A percentile compares a stretch with the other conserved stretches of the same genome.
These are phyloP conservation scores for Fusarium mundagurra DNA, from an alignment of 2,329 filamentous ascomycete species.

Conservation along the genomic window DNA sequence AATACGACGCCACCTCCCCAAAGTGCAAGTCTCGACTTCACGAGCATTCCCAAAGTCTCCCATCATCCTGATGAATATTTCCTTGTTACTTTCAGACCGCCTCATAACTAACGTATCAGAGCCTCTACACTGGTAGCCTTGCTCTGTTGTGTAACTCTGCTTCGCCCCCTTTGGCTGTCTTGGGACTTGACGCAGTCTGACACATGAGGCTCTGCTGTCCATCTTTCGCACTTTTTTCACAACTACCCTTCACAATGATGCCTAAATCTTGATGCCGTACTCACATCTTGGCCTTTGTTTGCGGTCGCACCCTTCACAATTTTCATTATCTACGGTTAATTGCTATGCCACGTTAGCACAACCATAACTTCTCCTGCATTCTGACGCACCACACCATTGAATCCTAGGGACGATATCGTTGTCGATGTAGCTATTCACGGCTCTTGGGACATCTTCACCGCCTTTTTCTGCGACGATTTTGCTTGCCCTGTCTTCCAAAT, in stretches of 20 bases:
- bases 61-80: fast-evolving
- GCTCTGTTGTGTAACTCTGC: background rate
- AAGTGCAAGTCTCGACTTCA: background rate
- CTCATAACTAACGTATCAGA: background rate
- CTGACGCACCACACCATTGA: conserved; percentile 4
- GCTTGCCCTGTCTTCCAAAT: background rate
- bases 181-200: background rate
- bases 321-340: background rate
- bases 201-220: conserved; percentile 25
- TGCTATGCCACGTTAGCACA: conserved; percentile 28
- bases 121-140: background rate
- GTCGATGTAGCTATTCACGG: background rate
- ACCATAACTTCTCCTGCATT: conserved; percentile 16
- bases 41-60: background rate
- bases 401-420: no score
- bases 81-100: background rate
- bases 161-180: background rate
- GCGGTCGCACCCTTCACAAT: background rate
- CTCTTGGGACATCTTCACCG: conserved; percentile 11
- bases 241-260: background rate
- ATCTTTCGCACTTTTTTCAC: background rate
- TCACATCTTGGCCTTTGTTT: background rate
- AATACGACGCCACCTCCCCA: background rate
- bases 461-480: background rate
- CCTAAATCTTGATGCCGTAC: background rate